Base-by-base conservation (phyloP, 176 grass and related monocot species). In the Bonia amplexicaulis region DNA sequence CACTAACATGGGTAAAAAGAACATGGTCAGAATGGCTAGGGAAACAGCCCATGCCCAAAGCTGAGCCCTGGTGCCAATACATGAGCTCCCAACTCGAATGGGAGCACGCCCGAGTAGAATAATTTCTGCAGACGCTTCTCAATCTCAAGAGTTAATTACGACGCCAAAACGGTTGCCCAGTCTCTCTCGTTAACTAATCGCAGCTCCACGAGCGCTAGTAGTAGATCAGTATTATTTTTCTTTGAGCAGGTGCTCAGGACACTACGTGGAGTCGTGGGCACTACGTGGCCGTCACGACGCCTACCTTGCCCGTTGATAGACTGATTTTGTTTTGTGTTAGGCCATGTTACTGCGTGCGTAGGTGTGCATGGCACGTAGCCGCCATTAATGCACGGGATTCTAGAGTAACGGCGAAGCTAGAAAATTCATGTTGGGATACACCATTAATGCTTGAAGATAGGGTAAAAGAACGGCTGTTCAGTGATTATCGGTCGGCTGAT, bases 281-380 rank as follows among this genome's bases (percentile, higher is more conserved):
- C 60, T 74, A 26, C 89, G 89, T 87, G 80, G 23, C 80, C 80
- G 85, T 84, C 89, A 91, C 89, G 89, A 87, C 70, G 85, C 74
- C 71, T 71, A 70, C 72, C 86, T 20, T 14, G 45, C 33, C 2
- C 1, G 4, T 1, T 19, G 49, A 41, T 76, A 9, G 59, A 26
- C 74, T 47, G 31, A 16, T 44, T 80, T 6, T 46, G 8, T 12
- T 71, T 23, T 73, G 14, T 15, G 7, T 23, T 35, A 37, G 27
- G 12, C 29, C 73, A 77, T 77, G 83, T 85, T 68, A 46, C 71
- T 17, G 37, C 33, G 47, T 17, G 37, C 33, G 47, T 46, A 42
- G 61, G 73, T 76, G 60, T 90, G 89, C 80, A 63, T 42, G 22
- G 49, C 89, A 87, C 89, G 85, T 84, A 87, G 31, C 88, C 58